A percentile compares a stretch with the other conserved stretches of the same genome.
phyloP scores from a whole-genome alignment of 768 basidiomycete genomes.

The Boletus tomentosulus region DNA sequence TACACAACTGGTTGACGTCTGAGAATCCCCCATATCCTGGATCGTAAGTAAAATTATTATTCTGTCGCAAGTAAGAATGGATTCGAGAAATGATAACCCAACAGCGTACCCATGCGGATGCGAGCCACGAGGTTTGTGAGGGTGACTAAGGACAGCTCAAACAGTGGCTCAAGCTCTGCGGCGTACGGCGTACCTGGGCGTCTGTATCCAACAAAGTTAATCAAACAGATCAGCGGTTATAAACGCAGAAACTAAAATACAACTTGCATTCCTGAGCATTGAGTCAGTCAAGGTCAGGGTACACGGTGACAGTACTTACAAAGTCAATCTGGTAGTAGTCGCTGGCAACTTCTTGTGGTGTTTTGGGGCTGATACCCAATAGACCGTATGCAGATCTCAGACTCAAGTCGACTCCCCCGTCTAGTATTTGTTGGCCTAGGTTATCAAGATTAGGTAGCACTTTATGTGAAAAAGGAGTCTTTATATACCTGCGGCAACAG shows the following conservation, averaged over 20 bases:
- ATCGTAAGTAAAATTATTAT: slow-evolving; percentile 58
- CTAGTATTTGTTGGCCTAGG: slow-evolving; percentile 12
- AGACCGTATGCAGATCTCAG: slow-evolving; percentile 52
- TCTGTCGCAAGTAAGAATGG: slow-evolving; percentile 32
- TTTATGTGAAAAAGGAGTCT: slow-evolving; percentile 36
- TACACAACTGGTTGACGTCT: slow-evolving; percentile 45
- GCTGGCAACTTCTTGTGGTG: slow-evolving; percentile 44
- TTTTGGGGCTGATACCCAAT: slow-evolving; percentile 41
- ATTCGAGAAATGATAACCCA: background rate
- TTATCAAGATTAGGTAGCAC: slow-evolving; percentile 30
- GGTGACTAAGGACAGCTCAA: slow-evolving; percentile 48
- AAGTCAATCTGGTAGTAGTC: slow-evolving; percentile 55
- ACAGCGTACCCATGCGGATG: slow-evolving; percentile 54
- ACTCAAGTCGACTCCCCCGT: slow-evolving; percentile 46
- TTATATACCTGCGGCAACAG: slow-evolving; percentile 41
- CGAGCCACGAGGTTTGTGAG: slow-evolving; percentile 59
- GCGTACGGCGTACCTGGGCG: slow-evolving; percentile 23
- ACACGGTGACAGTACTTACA: slow-evolving; percentile 12
- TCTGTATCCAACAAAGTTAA: slow-evolving; percentile 4
- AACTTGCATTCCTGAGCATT: slow-evolving; percentile 28
- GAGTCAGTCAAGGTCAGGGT: slow-evolving; percentile 1
- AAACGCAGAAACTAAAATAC: background rate
- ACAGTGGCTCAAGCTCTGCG: background rate
- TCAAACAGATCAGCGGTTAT: background rate
- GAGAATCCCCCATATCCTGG: slow-evolving; percentile 55